Base-by-base conservation (phyloP, 371 early-diverging fungal species). In the Gilbertella persicaria region DNA sequence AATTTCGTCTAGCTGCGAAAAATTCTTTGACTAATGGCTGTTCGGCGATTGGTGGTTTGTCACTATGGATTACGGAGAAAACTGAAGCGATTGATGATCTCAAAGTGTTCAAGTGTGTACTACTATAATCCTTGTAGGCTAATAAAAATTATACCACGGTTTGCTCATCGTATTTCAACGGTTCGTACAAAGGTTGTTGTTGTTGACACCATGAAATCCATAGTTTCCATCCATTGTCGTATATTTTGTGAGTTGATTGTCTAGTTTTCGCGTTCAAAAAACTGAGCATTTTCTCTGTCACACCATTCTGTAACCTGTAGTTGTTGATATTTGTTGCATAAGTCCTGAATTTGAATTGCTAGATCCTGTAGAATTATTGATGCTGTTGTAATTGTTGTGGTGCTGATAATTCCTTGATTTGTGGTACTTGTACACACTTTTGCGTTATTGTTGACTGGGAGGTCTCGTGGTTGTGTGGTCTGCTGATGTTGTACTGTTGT, bases 341-440 rank as follows among this genome's bases (percentile, higher is more conserved):
- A 10, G 5, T 63, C 54, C 45, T 62, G 62, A 0, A 61, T 56
- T 41, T 48, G 20, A 19, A 62, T 35, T n/a, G 57, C 57, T 21
- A 51, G 30, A 8, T 48, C 49, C 24, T 62, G 62, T 19, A 62
- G n/a, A 3, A 19, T 17, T 6, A 44, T 2, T 5, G 57, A 62
- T 0, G 56, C 45, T 33, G 53, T 62, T 25, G 30, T 56, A 52
- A 28, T 28, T 28, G 28, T 28, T 5, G 28, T 28, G 28, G 9
- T 28, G 28, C 5, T 28, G 28, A 9, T 28, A 28, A 28, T 5
- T 28, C 5, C 4, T 4, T 4, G 4, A 28, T 9, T 28, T 28
- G 28, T 40, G 40, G 41, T 20, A 5, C 21, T 20, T 41, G 3
- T 28, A 28, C 4, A 5, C 16, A 1, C 13, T 41, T 41, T 25